Evolutionary conservation across 1,284 basidiomycete genomes (phyloP).

Genomic region (Rhodotorula sp.): DNA sequence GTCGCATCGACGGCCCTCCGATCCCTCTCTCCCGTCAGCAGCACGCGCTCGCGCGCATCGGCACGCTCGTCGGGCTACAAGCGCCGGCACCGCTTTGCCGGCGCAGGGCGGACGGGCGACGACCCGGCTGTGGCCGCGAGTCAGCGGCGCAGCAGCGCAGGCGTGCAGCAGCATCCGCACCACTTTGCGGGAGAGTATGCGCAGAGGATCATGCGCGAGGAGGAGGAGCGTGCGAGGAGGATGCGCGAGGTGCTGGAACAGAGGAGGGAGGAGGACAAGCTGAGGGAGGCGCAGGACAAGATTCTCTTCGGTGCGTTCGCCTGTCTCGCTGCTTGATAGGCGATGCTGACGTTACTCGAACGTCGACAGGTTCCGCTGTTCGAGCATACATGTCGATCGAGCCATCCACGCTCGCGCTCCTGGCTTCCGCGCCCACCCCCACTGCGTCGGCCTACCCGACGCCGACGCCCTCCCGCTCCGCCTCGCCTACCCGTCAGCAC

Average conservation of each 20-base stretch:
- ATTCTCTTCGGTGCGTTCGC: conserved; percentile 14
- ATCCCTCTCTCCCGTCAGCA: background rate
- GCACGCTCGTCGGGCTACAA: conserved; percentile 1
- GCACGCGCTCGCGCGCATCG: background rate
- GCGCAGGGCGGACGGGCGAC: background rate
- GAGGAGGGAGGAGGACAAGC: background rate
- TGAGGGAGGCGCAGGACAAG: background rate
- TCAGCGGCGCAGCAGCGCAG: conserved; percentile 9
- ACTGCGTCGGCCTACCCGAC: background rate
- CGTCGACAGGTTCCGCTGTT: conserved; percentile 3
- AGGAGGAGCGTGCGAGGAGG: conserved; percentile 8
- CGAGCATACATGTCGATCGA: conserved; percentile 18
- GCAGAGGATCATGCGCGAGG: background rate
- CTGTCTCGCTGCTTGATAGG: background rate
- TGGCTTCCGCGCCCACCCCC: background rate
- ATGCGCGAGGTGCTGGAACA: conserved; percentile 6
- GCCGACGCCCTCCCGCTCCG: conserved; percentile 2
- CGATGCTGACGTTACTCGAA: background rate
- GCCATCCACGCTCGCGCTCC: conserved; percentile 1
- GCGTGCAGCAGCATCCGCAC: background rate
- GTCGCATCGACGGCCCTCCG: background rate
- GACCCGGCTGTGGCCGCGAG: background rate
- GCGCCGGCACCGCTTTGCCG: conserved; percentile 13
- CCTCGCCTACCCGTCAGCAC: background rate
- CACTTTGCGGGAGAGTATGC: background rate